phyloP scores from a whole-genome alignment of 2,329 filamentous ascomycete genomes.

The Penicillium sp. region DNA sequence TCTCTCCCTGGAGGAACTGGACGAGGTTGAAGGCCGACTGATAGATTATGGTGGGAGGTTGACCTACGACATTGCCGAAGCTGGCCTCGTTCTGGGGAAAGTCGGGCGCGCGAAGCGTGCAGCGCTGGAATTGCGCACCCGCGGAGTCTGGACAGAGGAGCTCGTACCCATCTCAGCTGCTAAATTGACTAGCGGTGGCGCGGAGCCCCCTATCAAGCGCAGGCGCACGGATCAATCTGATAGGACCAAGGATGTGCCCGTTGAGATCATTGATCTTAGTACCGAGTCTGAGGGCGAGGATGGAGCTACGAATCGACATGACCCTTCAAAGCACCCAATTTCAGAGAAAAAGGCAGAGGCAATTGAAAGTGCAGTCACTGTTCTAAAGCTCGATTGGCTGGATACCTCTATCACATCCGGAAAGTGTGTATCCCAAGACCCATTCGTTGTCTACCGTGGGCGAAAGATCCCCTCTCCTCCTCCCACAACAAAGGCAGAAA shows the following conservation, averaged over 20 bases:
- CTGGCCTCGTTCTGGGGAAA: slow-evolving; percentile 71
- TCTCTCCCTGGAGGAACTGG: slow-evolving; percentile 61
- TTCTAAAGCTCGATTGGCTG: slow-evolving; percentile 57
- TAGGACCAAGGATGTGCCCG: neutral
- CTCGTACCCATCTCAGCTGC: neutral
- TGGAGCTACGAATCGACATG: slow-evolving; percentile 14
- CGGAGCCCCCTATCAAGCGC: slow-evolving; percentile 29
- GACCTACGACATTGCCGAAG: slow-evolving; percentile 70
- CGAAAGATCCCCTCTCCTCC: slow-evolving; percentile 41
- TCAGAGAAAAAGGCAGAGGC: neutral
- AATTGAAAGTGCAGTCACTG: slow-evolving; percentile 41
- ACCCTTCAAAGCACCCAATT: slow-evolving; percentile 9
- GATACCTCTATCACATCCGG: slow-evolving; percentile 46
- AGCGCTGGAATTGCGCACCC: slow-evolving; percentile 70
- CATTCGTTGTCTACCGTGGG: slow-evolving; percentile 54
- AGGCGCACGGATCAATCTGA: slow-evolving; percentile 12
- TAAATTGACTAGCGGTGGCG: neutral
- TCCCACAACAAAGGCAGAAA: neutral
- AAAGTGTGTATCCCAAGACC: slow-evolving; percentile 45
- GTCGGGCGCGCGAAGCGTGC: slow-evolving; percentile 69
- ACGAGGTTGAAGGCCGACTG: slow-evolving; percentile 63
- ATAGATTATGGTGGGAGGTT: slow-evolving; percentile 54
- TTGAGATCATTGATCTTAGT: slow-evolving; percentile 29
- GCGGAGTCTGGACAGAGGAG: slow-evolving; percentile 56
- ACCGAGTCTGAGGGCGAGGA: slow-evolving; percentile 34